Percentiles rank a stretch among this genome's conserved stretches.
phyloP scores from a whole-genome alignment of 441 rosid genomes.

The Aquilaria agallochum region DNA sequence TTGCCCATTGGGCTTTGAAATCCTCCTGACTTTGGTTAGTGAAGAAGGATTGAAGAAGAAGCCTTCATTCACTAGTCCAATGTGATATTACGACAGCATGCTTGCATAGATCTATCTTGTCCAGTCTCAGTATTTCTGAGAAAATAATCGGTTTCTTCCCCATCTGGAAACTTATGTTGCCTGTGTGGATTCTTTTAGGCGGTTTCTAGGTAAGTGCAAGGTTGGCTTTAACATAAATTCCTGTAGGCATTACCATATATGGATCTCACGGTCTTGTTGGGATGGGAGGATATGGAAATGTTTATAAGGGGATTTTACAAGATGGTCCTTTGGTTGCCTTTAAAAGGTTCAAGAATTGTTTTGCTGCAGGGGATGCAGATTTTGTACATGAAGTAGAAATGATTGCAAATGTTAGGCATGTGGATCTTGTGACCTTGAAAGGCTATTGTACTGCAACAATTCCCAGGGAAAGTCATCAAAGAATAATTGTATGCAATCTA shows the following conservation, averaged over 20 bases:
- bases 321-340: slow-evolving; percentile 53
- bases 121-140: slow-evolving; percentile 36
- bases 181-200: slow-evolving; percentile 35
- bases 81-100: slow-evolving; percentile 23
- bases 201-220: slow-evolving; percentile 21
- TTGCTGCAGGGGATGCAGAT: slow-evolving; percentile 34
- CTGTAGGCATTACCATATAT: slow-evolving; percentile 33
- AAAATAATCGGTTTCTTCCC: slow-evolving; percentile 31
- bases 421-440: slow-evolving; percentile 48
- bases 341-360: slow-evolving; percentile 55
- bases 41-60: slow-evolving; percentile 3
- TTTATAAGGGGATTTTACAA: slow-evolving; percentile 29
- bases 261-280: slow-evolving; percentile 42
- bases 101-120: slow-evolving; percentile 31
- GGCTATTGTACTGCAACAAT: slow-evolving; percentile 52
- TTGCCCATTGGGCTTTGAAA: slow-evolving; percentile 41
- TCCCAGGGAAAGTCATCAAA: slow-evolving; percentile 44
- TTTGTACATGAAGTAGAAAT: slow-evolving; percentile 56
- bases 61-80: slow-evolving; percentile 8
- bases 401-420: slow-evolving; percentile 53
- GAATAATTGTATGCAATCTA: slow-evolving; percentile 47
- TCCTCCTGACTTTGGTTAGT: slow-evolving; percentile 23
- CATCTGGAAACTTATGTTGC: slow-evolving; percentile 26
- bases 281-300: slow-evolving; percentile 37
- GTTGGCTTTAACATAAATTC: slow-evolving; percentile 26